Base-by-base conservation (phyloP, 345 rosid species). In the Rhodamnia rubescens region DNA sequence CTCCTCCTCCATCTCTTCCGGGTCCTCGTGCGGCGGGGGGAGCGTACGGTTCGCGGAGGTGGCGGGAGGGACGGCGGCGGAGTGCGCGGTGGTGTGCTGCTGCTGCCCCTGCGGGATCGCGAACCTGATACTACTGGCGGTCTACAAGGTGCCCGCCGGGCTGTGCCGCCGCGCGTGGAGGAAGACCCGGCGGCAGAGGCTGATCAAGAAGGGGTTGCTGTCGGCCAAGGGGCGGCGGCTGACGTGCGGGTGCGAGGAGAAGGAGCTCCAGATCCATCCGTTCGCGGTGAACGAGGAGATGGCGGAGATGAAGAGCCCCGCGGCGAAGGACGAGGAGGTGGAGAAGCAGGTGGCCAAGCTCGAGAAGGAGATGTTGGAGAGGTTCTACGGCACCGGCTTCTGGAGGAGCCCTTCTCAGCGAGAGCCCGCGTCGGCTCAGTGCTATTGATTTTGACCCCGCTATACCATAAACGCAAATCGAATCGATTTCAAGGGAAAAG, bases 311-410 rank as follows among this genome's bases (percentile, higher is more conserved):
- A 59, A 75, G 51, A 20, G 42, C 78, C 53, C 84, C 10, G 42
- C 54, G 74, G 74, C 74, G 74, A 42, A 40, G 44, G 78, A 69
- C 40, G 86, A 7, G 47, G 53, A 22, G 80, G 32, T 61, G 57
- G 85, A 86, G 50, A 85, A 81, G 83, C 87, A 84, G 56, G 88
- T 88, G 87, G 69, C 86, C 83, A 69, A 78, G 86, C 85, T 91
- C 49, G 93, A 91, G 89, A 87, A 89, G 85, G 93, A 91, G 89
- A 91, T 91, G 92, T 91, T 90, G 91, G 92, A 90, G 54, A 90
- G 87, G 14, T 91, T 91, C 57, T 87, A 85, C 53, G 84, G 86
- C 11, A 74, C 91, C 40, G 93, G 93, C 44, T 91, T 91, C 85
- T 91, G 93, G 93, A 85, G 93, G 84, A 91, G 93, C 78, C 91